Conservation (phyloP, 2,329 filamentous ascomycete species). For the Lizonia empirigonia region DNA sequence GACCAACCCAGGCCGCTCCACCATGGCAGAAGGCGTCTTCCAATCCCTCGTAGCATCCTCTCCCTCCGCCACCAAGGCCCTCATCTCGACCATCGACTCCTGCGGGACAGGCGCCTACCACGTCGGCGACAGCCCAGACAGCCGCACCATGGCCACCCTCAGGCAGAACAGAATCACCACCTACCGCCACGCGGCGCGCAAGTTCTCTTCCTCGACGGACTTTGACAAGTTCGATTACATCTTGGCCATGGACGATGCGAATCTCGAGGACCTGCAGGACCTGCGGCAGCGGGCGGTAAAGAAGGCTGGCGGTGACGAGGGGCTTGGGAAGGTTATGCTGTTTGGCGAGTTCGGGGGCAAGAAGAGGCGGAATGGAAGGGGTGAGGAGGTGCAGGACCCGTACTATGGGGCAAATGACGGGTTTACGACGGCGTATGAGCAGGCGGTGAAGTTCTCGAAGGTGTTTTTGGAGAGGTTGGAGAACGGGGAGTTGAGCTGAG, state of each 20-base stretch:
- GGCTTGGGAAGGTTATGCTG: slow-evolving; percentile 67
- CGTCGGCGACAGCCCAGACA: slow-evolving; percentile 74
- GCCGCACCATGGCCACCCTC: slow-evolving; percentile 81
- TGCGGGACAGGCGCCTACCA: slow-evolving; percentile 93
- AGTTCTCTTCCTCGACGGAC: slow-evolving; percentile 70
- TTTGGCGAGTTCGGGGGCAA: slow-evolving; percentile 81
- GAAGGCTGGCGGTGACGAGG: slow-evolving; percentile 42
- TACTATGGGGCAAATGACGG: slow-evolving; percentile 88
- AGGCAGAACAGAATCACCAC: slow-evolving; percentile 73
- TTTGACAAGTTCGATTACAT: slow-evolving; percentile 90
- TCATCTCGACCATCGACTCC: slow-evolving; percentile 76
- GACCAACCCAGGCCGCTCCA: slow-evolving; percentile 66
- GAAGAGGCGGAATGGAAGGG: slow-evolving; percentile 50
- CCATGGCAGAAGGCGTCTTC: slow-evolving; percentile 97
- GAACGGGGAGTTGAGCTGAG: slow-evolving; percentile 34
- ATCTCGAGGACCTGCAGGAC: slow-evolving; percentile 72
- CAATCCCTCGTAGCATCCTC: slow-evolving; percentile 66
- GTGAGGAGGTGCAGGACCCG: slow-evolving; percentile 79
- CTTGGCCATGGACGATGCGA: slow-evolving; percentile 89
- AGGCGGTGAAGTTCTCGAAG: slow-evolving; percentile 75
- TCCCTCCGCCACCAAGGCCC: slow-evolving; percentile 53
- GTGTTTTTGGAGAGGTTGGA: slow-evolving; percentile 72
- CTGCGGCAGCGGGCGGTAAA: slow-evolving; percentile 60
- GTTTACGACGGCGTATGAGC: slow-evolving; percentile 85
- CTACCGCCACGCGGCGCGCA: slow-evolving; percentile 78